Percentiles rank a stretch among this genome's conserved stretches.
Conservation (phyloP, 2,329 filamentous ascomycete species). For the Fusarium pseudograminearum region DNA sequence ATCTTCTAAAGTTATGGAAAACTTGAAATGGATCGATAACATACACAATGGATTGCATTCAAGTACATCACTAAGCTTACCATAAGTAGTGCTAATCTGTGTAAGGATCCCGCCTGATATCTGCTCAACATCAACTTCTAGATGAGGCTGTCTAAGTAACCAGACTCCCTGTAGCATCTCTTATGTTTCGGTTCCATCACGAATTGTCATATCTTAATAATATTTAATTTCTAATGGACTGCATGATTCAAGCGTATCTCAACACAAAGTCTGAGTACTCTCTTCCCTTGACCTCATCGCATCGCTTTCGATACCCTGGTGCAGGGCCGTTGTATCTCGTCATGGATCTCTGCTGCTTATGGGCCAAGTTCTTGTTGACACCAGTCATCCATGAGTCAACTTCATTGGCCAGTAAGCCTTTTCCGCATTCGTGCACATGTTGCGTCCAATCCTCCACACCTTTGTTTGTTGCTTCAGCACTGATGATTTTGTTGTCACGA, state of each 20-base stretch:
- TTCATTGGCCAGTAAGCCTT: conserved; percentile 55
- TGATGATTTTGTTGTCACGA: conserved; percentile 50
- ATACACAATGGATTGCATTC: background rate
- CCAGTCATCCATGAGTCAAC: conserved; percentile 67
- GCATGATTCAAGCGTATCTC: background rate
- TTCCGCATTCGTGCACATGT: conserved; percentile 61
- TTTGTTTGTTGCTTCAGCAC: conserved; percentile 56
- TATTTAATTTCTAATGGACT: background rate
- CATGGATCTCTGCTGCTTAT: conserved; percentile 60
- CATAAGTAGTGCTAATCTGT: background rate
- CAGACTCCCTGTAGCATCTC: background rate
- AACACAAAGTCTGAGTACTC: conserved; percentile 40
- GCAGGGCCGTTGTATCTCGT: conserved; percentile 61
- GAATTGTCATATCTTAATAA: background rate
- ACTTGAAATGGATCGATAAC: background rate
- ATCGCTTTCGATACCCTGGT: conserved; percentile 56
- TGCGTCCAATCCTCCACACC: conserved; percentile 58
- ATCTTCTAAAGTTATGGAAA: background rate
- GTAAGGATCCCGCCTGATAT: background rate
- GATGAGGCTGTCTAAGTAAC: background rate
- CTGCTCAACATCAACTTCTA: background rate
- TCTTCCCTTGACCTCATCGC: conserved; percentile 50
- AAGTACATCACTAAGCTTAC: background rate
- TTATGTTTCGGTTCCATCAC: background rate
- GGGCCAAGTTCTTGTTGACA: conserved; percentile 62